A percentile compares a stretch with the other conserved stretches of the same genome.
Evolutionary conservation across 2,329 filamentous ascomycete genomes (phyloP).

Genomic region (Paecilomyces dactylethromorphus): DNA sequence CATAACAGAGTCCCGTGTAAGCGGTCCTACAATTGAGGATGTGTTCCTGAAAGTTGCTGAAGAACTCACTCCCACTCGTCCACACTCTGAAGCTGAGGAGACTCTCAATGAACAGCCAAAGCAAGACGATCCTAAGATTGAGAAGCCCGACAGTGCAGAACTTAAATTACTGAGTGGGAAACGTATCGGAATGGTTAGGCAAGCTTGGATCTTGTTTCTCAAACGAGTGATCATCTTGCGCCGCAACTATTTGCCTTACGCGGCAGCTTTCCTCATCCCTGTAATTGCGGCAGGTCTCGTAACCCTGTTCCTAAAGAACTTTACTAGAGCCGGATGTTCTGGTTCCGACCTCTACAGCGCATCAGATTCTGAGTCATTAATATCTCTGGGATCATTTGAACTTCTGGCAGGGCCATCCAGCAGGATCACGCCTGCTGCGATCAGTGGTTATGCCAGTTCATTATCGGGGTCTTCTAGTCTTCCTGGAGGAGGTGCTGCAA

Average conservation of each 20-base stretch:
- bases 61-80: constrained; percentile 50
- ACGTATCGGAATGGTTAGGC: constrained; percentile 61
- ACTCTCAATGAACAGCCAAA: constrained; percentile 7
- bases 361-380: constrained; percentile 20
- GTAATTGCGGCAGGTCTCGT: constrained; percentile 73
- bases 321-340: constrained; percentile 47
- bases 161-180: constrained; percentile 58
- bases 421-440: constrained; percentile 16
- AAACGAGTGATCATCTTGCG: constrained; percentile 74
- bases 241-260: constrained; percentile 69
- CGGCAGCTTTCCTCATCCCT: constrained; percentile 69
- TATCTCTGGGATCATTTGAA: constrained; percentile 21
- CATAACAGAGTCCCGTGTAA: constrained; percentile 74
- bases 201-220: constrained; percentile 66
- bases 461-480: constrained; percentile 19
- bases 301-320: constrained; percentile 63
- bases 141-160: constrained; percentile 8
- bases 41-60: constrained; percentile 83
- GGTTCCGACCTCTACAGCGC: constrained; percentile 24
- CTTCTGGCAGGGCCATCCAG: constrained; percentile 31
- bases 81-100: constrained; percentile 6
- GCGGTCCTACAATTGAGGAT: constrained; percentile 85
- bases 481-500: constrained; percentile 18
- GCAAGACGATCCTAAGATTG: constrained; percentile 7
- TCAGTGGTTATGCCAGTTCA: constrained; percentile 13